A percentile compares a stretch with the other conserved stretches of the same genome.
phyloP scores from a whole-genome alignment of 805 yeast species.

The Schwanniomyces pseudopolymorphus region DNA sequence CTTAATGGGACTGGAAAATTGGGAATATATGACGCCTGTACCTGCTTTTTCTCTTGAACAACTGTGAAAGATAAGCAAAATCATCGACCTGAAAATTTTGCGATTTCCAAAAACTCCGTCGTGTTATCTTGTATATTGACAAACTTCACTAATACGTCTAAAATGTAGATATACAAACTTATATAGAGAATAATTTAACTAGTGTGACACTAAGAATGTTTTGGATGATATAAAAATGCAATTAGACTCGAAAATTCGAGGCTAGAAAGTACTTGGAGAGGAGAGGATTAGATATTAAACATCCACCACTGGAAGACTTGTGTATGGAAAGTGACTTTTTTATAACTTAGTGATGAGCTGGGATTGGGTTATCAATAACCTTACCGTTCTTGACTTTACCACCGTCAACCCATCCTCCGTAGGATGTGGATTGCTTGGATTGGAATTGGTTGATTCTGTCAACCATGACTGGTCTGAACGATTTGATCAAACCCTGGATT shows the following conservation, averaged over 20 bases:
- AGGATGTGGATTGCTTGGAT: constrained; percentile 43
- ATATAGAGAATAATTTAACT: constrained; percentile 1
- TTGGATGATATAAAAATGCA: background rate
- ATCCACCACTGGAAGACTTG: background rate
- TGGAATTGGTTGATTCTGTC: constrained; percentile 70
- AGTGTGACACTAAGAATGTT: background rate
- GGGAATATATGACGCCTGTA: background rate
- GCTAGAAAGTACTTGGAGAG: background rate
- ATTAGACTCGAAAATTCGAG: background rate
- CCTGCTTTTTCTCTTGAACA: background rate
- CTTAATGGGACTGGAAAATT: no score
- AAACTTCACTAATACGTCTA: background rate
- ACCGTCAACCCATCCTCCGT: constrained; percentile 78
- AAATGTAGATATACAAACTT: constrained; percentile 1
- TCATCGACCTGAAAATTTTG: background rate
- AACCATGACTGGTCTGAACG: constrained; percentile 79
- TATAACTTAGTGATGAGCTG: constrained; percentile 34
- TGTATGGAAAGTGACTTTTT: background rate
- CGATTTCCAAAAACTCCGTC: background rate
- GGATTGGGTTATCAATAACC: constrained; percentile 61
- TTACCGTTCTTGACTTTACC: constrained; percentile 61
- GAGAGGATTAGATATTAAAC: background rate
- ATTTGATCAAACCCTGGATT: constrained; percentile 81
- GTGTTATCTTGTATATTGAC: background rate
- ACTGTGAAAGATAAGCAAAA: background rate